Base-by-base conservation (phyloP, 2,329 filamentous ascomycete species). In the Ambrosiella xylebori region DNA sequence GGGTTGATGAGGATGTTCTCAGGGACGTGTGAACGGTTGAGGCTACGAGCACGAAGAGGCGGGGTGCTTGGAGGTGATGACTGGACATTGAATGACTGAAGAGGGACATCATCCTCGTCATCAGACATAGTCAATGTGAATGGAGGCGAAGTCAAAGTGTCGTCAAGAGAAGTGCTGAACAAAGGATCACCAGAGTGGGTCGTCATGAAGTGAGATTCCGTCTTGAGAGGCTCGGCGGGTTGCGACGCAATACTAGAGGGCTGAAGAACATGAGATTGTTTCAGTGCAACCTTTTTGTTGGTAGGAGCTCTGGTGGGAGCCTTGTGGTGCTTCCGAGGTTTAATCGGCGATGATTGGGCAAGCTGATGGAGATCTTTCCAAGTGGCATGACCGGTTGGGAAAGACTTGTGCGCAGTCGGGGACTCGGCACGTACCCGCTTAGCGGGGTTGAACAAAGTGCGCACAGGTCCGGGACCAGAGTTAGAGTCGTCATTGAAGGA, bases 11-110 rank as follows among this genome's bases (percentile, higher is more conserved):
- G 54, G 17, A 54, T 50, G 12, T 45, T 56, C 11, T 58, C 59
- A 38, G 53, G 50, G 68, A 67, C 75, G 59, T 72, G 75, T 61
- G 72, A 71, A 63, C 70, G 70, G 59, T 71, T 61, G 64, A 77
- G 68, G 64, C 71, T 68, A 64, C 78, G 74, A 67, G 68, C 76
- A 57, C 79, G 77, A 75, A 80, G 80, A 36, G 85, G 86, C n/a
- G 88, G 88, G 54, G 88, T 94, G 60, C 83, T 81, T 41, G 89
- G 41, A 5, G 89, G 89, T 11, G 90, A 95, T n/a, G 87, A 88
- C 52, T 76, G 79, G 57, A 82, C 72, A 62, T 78, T 77, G 72
- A 90, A 90, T 2, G 86, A 88, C 66, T 86, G 84, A 45, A 82
- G 72, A 2, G 88, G 87, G 58, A 89, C 81, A 62, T 87, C 81